Conservation (phyloP, 179 eudicot species). For the Beta corolliflora region DNA sequence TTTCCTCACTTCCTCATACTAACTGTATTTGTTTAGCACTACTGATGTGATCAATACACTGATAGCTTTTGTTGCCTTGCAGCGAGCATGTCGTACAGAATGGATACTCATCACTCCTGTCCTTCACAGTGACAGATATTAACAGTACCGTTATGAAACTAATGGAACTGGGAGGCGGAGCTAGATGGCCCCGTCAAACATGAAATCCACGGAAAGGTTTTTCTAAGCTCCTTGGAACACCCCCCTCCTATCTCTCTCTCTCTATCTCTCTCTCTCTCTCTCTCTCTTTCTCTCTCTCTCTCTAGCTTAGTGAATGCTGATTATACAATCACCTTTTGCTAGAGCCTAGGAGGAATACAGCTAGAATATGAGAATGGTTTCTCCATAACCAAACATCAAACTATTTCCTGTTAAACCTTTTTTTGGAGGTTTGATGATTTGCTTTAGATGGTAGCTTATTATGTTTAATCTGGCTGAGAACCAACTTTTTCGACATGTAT, state of each 20-base stretch:
- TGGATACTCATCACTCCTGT: constrained; percentile 77
- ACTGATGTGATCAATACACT: background rate
- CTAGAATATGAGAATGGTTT: background rate
- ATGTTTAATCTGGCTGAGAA: background rate
- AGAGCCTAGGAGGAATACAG: too few species aligned
- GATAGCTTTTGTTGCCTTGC: constrained; percentile 37
- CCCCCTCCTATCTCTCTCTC: too few species aligned
- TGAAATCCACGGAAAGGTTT: constrained; percentile 90
- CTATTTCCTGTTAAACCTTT: background rate
- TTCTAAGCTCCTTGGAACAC: background rate
- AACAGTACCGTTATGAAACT: constrained; percentile 73
- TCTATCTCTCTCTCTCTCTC: too few species aligned
- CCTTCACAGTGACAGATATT: constrained; percentile 88
- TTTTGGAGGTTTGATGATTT: background rate
- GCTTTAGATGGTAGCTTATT: background rate
- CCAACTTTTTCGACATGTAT: background rate
- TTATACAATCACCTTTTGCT: background rate
- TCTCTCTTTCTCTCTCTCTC: too few species aligned
- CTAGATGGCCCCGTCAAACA: constrained; percentile 91
- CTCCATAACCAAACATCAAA: background rate
- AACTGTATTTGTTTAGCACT: background rate
- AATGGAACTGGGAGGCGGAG: constrained; percentile 88
- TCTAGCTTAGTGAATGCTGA: background rate
- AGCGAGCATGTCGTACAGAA: constrained; percentile 60
- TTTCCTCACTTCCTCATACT: too few species aligned